phyloP scores from a whole-genome alignment of 177 flowering plant genomes.

The Tripterygium wilfordii region DNA sequence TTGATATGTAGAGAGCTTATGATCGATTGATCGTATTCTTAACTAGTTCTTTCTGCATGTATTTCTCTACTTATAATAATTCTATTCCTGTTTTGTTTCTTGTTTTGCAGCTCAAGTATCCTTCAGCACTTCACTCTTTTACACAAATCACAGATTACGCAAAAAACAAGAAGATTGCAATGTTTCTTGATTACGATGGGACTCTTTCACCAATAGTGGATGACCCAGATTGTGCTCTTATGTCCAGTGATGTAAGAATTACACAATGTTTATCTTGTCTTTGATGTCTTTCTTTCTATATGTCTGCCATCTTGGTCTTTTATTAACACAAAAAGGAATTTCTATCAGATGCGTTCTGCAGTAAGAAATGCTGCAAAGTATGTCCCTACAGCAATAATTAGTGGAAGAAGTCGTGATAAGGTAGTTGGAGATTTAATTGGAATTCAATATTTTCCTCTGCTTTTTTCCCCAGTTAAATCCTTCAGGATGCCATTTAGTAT shows the following conservation, averaged over 20 bases:
- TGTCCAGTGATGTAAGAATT: constrained; percentile 61
- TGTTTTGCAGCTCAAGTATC: constrained; percentile 65
- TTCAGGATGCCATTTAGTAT: too few species aligned
- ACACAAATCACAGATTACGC: constrained; percentile 48
- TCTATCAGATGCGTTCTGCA: constrained; percentile 74
- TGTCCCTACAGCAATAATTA: constrained; percentile 86
- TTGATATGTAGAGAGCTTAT: too few species aligned
- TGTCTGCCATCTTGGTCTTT: too few species aligned
- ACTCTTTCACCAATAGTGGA: constrained; percentile 93
- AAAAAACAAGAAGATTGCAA: constrained; percentile 68
- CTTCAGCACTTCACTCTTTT: constrained; percentile 82
- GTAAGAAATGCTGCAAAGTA: constrained; percentile 57
- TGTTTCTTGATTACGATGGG: constrained; percentile 93
- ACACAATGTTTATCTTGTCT: neutral
- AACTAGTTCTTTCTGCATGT: neutral
- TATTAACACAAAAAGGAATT: too few species aligned
- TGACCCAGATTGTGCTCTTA: constrained; percentile 83
- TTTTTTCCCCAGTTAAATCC: too few species aligned
- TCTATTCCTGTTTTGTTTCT: neutral
- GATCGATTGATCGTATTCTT: too few species aligned
- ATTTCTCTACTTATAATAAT: neutral
- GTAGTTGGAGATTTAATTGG: constrained; percentile 31
- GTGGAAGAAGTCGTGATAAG: constrained; percentile 94
- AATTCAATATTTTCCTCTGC: too few species aligned
- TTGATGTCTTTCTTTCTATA: neutral